These are phyloP conservation scores for Metschnikowia lunata DNA, from an alignment of 805 yeast species.

Conservation along the genomic window DNA sequence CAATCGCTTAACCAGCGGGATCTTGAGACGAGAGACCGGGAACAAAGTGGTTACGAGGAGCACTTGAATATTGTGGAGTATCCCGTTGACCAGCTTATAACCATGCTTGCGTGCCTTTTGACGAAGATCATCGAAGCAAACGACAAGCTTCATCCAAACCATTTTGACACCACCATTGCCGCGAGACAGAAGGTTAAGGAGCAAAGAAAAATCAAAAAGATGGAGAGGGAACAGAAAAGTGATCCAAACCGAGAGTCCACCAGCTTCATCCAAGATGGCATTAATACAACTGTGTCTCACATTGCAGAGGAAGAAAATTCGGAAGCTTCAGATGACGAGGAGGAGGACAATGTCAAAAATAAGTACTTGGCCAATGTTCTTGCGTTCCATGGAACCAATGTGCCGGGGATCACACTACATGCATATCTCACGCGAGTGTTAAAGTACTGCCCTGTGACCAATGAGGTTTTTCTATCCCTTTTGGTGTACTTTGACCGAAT, in stretches of 20 bases:
- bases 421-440: conserved; percentile 86
- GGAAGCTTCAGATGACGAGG: conserved; percentile 22
- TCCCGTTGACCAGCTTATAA: conserved; percentile 73
- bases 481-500: conserved; percentile 93
- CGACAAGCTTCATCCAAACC: conserved; percentile 74
- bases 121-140: conserved; percentile 88
- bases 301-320: conserved; percentile 23
- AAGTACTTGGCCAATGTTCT: conserved; percentile 64
- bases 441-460: conserved; percentile 97
- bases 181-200: conserved; percentile 35
- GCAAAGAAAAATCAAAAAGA: conserved; percentile 26
- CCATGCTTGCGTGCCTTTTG: conserved; percentile 80
- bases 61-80: conserved; percentile 75
- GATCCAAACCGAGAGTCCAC: conserved; percentile 6
- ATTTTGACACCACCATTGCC: conserved; percentile 46
- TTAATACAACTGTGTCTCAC: conserved; percentile 17
- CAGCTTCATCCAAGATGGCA: conserved; percentile 12
- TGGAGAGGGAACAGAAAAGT: conserved; percentile 16
- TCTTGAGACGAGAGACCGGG: conserved; percentile 9
- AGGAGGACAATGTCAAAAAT: conserved; percentile 42
- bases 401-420: conserved; percentile 90
- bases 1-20: conserved; percentile 21
- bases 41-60: conserved; percentile 32
- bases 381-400: conserved; percentile 92
- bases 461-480: conserved; percentile 87